Base-by-base conservation (phyloP, 192 early-diverging fungal genomes). In the Glomus cerebriforme region DNA sequence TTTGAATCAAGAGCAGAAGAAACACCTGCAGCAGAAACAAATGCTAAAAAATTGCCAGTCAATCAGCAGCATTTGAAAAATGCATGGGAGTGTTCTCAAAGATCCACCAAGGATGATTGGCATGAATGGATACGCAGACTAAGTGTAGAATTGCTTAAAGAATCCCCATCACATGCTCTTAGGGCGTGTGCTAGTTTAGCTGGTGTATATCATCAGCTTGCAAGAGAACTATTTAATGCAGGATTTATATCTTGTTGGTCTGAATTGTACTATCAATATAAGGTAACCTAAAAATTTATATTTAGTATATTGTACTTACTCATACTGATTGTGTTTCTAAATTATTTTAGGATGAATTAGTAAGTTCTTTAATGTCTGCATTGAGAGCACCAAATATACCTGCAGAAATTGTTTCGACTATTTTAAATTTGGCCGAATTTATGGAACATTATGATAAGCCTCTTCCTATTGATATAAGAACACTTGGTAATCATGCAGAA, bases 361-460 rank as follows among this genome's bases (percentile, higher is more conserved):
- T 96, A 1, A 80, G 79, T 31, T 92, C 92, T 1, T 80, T 99
- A 47, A 93, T 96, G 80, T 93, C 90, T 2, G 97, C 96, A 4
- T 85, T 98, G 3, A 89, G 87, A 5, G 91, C 95, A 9, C 86
- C 87, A 6, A 94, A 92, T 62, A 96, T 95, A 58, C 95, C 97
- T n/a, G 90, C 95, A 0, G 96, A 99, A 77, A 94, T 98, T 54
- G 86, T 96, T 80, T 95, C 96, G 80, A 93, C 91, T 0, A 86
- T 99, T 26, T 88, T 99, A 45, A 96, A 97, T 67, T 88, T 99
- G 37, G 97, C 97, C 7, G 98, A 97, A 82, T 98, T 96, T 73
- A 99, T 99, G 98, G 98, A 99, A 86, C 96, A 96, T 73, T 96
- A 99, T 79, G 95, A 97, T 80, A 96, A 97, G 79, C 90, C 96